phyloP scores from a whole-genome alignment of 78 protist species.

The Polysphondylium violaceum region DNA sequence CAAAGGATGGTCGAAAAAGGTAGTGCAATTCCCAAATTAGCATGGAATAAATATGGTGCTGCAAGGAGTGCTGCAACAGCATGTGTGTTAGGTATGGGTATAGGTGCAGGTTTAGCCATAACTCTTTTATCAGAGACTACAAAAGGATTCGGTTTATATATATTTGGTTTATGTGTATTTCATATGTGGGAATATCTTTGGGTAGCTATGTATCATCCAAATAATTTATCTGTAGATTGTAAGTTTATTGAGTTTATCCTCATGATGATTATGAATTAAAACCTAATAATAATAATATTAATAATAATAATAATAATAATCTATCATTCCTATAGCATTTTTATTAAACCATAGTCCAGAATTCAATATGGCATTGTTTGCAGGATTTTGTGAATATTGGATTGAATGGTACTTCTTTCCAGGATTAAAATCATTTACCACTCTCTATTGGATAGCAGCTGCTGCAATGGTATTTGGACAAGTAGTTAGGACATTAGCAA shows the following conservation, averaged over 20 bases:
- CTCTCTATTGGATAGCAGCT: background rate
- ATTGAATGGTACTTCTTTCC: constrained; percentile 78
- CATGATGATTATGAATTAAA: background rate
- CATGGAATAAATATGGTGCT: constrained; percentile 50
- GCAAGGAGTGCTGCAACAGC: constrained; percentile 34
- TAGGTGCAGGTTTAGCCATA: constrained; percentile 64
- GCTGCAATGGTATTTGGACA: constrained; percentile 63
- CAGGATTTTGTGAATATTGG: constrained; percentile 72
- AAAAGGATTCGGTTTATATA: constrained; percentile 52
- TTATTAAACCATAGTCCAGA: constrained; percentile 73
- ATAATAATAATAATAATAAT: background rate
- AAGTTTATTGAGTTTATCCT: background rate
- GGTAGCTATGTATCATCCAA: constrained; percentile 81
- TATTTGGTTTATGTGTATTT: constrained; percentile 25
- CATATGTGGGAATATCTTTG: constrained; percentile 84
- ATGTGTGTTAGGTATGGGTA: constrained; percentile 57
- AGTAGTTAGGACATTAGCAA: constrained; percentile 79
- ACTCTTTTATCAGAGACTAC: background rate
- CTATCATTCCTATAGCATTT: constrained; percentile 51
- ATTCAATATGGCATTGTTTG: constrained; percentile 54
- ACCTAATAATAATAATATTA: background rate
- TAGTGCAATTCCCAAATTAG: no score
- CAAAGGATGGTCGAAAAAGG: no score
- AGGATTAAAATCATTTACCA: constrained; percentile 20
- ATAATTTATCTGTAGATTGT: constrained; percentile 56